Percentiles rank a stretch among this genome's conserved stretches.
These are phyloP conservation scores for Ganoderma multipileum DNA, from an alignment of 1,284 basidiomycete genomes.

Conservation along the genomic window DNA sequence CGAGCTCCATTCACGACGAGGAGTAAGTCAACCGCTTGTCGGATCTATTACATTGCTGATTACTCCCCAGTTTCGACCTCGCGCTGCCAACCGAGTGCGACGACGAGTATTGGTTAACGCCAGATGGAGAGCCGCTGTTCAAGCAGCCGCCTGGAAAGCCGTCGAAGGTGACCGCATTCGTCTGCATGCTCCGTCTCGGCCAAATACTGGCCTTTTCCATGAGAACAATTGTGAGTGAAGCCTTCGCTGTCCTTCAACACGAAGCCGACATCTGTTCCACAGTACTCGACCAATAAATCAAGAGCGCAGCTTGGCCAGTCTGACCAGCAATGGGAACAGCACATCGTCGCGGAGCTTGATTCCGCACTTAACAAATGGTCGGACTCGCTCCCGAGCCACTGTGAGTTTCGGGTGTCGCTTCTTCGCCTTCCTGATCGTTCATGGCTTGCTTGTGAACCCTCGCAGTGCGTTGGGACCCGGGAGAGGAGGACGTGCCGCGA, in stretches of 20 bases:
- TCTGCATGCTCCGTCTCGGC: slow-evolving; percentile 60
- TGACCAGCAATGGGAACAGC: slow-evolving; percentile 32
- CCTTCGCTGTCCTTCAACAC: neutral
- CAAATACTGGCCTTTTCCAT: slow-evolving; percentile 70
- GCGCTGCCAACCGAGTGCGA: slow-evolving; percentile 73
- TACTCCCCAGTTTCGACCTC: slow-evolving; percentile 59
- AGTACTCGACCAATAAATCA: slow-evolving; percentile 34
- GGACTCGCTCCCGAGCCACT: slow-evolving; percentile 30
- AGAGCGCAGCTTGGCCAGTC: slow-evolving; percentile 14
- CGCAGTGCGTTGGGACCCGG: slow-evolving; percentile 54
- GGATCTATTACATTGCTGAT: neutral
- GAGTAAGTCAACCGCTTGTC: slow-evolving; percentile 64
- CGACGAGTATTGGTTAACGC: slow-evolving; percentile 73
- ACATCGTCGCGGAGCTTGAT: slow-evolving; percentile 32
- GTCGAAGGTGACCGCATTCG: slow-evolving; percentile 61
- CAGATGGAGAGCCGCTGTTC: slow-evolving; percentile 50
- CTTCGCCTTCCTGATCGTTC: slow-evolving; percentile 25
- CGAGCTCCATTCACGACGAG: slow-evolving; percentile 84
- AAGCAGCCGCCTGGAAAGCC: slow-evolving; percentile 60
- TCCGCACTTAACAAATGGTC: slow-evolving; percentile 34
- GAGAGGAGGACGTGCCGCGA: slow-evolving; percentile 47
- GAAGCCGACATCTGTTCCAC: neutral
- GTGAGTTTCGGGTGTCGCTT: slow-evolving; percentile 18
- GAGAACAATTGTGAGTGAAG: slow-evolving; percentile 61
- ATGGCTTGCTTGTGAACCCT: neutral